A percentile compares a stretch with the other conserved stretches of the same genome.
Conservation (phyloP, 192 early-diverging fungal genomes). For the Backusella psychrophila region DNA sequence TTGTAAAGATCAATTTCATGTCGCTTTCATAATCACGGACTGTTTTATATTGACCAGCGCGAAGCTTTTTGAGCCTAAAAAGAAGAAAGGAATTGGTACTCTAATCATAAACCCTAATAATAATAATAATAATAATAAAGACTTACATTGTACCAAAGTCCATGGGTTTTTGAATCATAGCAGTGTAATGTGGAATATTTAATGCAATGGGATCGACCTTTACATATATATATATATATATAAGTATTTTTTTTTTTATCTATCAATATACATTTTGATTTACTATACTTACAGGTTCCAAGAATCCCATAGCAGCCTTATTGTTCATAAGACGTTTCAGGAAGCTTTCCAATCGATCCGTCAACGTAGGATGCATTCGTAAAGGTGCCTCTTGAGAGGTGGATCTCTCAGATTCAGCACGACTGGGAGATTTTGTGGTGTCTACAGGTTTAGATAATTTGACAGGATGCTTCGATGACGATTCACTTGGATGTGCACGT, state of each 20-base stretch:
- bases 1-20: constrained; percentile 61
- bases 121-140: neutral
- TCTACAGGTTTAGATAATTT: neutral
- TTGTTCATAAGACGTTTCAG: constrained; percentile 39
- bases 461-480: neutral
- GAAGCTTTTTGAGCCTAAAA: constrained; percentile 43
- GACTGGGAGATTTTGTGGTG: neutral
- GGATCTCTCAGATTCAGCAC: neutral
- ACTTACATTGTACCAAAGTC: constrained; percentile 64
- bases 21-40: constrained; percentile 56
- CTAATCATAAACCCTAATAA: neutral
- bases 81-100: neutral
- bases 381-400: neutral
- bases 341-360: constrained; percentile 25
- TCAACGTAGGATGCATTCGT: constrained; percentile 14
- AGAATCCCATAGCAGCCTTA: constrained; percentile 41
- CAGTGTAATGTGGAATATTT: constrained; percentile 45
- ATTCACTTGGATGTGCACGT: neutral
- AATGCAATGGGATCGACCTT: constrained; percentile 45
- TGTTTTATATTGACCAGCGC: constrained; percentile 16
- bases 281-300: constrained; percentile 36
- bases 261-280: too few relatives aligned
- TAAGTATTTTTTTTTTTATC: neutral
- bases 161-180: constrained; percentile 65
- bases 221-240: neutral